A percentile compares a stretch with the other conserved stretches of the same genome.
phyloP scores from a whole-genome alignment of 768 basidiomycete species.

The Amyloporia xantha region DNA sequence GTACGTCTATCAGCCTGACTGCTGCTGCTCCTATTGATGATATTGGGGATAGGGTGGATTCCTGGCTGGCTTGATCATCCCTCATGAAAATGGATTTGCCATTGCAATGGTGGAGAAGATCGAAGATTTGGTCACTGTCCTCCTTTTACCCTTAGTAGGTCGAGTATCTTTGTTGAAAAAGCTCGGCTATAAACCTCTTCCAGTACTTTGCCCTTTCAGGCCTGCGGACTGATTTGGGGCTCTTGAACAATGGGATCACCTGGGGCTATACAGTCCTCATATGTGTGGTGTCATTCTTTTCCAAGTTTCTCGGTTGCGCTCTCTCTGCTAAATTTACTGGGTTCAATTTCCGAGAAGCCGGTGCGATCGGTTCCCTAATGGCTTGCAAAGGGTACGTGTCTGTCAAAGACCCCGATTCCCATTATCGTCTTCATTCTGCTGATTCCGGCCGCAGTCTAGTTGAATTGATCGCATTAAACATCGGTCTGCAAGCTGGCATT shows the following conservation, averaged over 20 bases:
- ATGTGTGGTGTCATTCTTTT: constrained; percentile 64
- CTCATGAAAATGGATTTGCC: constrained; percentile 75
- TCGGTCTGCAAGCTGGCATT: constrained; percentile 66
- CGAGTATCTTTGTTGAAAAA: not conserved
- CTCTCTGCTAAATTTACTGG: constrained; percentile 50
- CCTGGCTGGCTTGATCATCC: constrained; percentile 75
- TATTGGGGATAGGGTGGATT: constrained; percentile 52
- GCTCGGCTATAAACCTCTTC: not conserved
- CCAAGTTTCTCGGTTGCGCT: constrained; percentile 74
- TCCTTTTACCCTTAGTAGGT: constrained; percentile 72
- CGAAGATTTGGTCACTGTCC: constrained; percentile 77
- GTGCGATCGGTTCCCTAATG: constrained; percentile 85
- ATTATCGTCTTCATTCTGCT: not conserved
- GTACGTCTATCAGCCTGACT: constrained; percentile 23
- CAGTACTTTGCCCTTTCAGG: constrained; percentile 81
- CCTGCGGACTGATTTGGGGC: constrained; percentile 70
- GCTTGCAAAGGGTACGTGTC: constrained; percentile 69
- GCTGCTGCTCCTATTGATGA: constrained; percentile 14
- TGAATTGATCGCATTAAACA: constrained; percentile 88
- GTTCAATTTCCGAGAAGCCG: constrained; percentile 70
- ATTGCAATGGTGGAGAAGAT: constrained; percentile 78
- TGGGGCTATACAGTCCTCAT: constrained; percentile 82
- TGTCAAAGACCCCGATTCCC: not conserved
- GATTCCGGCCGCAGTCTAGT: constrained; percentile 41
- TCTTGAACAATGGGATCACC: constrained; percentile 60